Conservation (phyloP, 2,329 filamentous ascomycete genomes). For the Apiospora phragmitis region DNA sequence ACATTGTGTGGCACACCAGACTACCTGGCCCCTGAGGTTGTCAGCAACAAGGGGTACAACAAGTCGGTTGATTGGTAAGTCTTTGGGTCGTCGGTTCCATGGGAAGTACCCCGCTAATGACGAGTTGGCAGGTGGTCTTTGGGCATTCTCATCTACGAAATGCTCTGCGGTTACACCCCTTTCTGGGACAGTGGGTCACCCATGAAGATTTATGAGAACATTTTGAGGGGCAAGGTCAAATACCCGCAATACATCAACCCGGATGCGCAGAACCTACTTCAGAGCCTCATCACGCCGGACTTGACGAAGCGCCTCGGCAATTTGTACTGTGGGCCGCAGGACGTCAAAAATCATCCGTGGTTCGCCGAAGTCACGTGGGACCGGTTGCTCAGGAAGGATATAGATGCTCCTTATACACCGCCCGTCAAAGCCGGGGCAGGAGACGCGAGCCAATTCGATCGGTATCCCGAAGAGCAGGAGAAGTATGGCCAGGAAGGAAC, state of each 20-base stretch:
- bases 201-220: slow-evolving; percentile 99
- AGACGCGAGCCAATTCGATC: slow-evolving; percentile 96
- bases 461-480: slow-evolving; percentile 96
- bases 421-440: slow-evolving; percentile 92
- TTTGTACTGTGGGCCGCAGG: slow-evolving; percentile 83
- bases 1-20: slow-evolving; percentile 97
- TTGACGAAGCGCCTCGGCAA: slow-evolving; percentile 95
- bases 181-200: slow-evolving; percentile 98
- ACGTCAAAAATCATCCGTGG: slow-evolving; percentile 95
- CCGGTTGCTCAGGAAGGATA: slow-evolving; percentile 88
- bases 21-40: slow-evolving; percentile 95
- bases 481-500: slow-evolving; percentile 77
- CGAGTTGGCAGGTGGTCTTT: slow-evolving; percentile 79
- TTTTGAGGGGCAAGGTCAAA: slow-evolving; percentile 91
- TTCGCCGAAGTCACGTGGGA: slow-evolving; percentile 99
- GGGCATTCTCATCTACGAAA: slow-evolving; percentile 98
- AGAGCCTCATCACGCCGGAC: slow-evolving; percentile 91
- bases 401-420: slow-evolving; percentile 96
- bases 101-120: background rate
- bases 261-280: slow-evolving; percentile 89
- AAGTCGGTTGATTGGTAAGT: slow-evolving; percentile 97
- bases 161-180: slow-evolving; percentile 97
- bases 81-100: background rate
- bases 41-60: slow-evolving; percentile 99
- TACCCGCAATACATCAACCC: slow-evolving; percentile 95